A percentile compares a stretch with the other conserved stretches of the same genome.
phyloP scores from a whole-genome alignment of 2,329 filamentous ascomycete species.

The Aspergillus floridensis region DNA sequence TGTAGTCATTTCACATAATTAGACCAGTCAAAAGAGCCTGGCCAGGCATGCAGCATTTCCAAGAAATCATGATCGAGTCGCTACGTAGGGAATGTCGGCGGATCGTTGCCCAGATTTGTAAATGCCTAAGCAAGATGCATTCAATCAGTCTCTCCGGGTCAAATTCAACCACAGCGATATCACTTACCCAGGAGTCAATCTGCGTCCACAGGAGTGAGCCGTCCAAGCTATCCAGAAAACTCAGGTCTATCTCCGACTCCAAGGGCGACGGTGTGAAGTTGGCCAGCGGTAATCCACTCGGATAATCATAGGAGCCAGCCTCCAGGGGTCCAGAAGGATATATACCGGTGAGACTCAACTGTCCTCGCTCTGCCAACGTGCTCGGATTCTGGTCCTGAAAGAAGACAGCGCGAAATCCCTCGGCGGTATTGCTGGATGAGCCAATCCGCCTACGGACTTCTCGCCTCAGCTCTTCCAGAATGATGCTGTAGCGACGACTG shows the following conservation, averaged over 20 bases:
- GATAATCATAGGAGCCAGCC: conserved; percentile 16
- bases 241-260: conserved; percentile 24
- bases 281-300: conserved; percentile 20
- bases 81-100: conserved; percentile 22
- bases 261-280: conserved; percentile 18
- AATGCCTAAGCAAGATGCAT: conserved; percentile 29
- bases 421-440: neutral
- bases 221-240: conserved; percentile 36
- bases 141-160: neutral
- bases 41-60: neutral
- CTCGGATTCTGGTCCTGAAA: neutral
- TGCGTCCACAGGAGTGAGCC: conserved; percentile 41
- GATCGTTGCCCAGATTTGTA: conserved; percentile 32
- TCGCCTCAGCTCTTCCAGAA: conserved; percentile 46
- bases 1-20: too few relatives aligned
- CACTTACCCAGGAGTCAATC: conserved; percentile 38
- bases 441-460: conserved; percentile 41
- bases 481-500: conserved; percentile 49
- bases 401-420: neutral
- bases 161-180: neutral
- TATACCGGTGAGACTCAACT: neutral
- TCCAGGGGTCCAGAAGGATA: conserved; percentile 14
- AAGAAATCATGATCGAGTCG: neutral
- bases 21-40: neutral
- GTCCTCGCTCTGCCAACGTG: conserved; percentile 5